Base-by-base conservation (phyloP, 495 filamentous ascomycete species). In the Penicillium canescens region DNA sequence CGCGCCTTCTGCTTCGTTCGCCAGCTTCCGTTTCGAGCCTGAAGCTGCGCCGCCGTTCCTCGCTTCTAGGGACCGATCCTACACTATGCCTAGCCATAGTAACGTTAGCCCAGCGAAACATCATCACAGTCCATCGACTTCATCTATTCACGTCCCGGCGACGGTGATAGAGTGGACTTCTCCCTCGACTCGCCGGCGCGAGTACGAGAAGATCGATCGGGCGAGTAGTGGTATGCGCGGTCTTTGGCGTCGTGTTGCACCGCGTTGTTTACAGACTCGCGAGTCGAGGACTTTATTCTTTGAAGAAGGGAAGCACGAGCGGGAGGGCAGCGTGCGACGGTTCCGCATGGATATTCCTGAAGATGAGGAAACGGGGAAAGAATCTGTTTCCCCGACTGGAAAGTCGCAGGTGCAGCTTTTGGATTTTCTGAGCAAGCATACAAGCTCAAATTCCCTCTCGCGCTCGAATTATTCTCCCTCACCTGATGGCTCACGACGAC, bases 131-230 rank as follows among this genome's bases (percentile, higher is more conserved):
- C 58, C 60, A 16, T 60, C 62, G 13, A 26, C 63, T 2, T 61
- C 64, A 18, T 60, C 66, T n/a, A 62, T 69, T 28, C 56, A 72
- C 24, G 59, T 73, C 38, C 68, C 73, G 43, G 65, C 69, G 13
- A 78, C 77, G 14, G 68, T 77, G 4, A 78, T 78, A 54, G 75
- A 79, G 54, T 80, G 77, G 77, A 80, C 76, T 2, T 74, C 74
- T 0, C 64, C 69, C 8, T 70, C 73, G 12, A 78, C 76, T 9
- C 75, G 77, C 16, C 61, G 76, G 7, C 68, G 63, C 26, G 75
- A 80, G 49, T 80, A 80, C 40, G 66, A 77, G 41, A 73, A 78
- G 41, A 80, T 80, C 50, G 75, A 80, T 61, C 74, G 71, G 0
- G 72, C 74, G n/a, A 75, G 66, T 49, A 66, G 67, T 9, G 77